Conservation (phyloP, 192 early-diverging fungal genomes). For the Entomortierella chlamydospora region DNA sequence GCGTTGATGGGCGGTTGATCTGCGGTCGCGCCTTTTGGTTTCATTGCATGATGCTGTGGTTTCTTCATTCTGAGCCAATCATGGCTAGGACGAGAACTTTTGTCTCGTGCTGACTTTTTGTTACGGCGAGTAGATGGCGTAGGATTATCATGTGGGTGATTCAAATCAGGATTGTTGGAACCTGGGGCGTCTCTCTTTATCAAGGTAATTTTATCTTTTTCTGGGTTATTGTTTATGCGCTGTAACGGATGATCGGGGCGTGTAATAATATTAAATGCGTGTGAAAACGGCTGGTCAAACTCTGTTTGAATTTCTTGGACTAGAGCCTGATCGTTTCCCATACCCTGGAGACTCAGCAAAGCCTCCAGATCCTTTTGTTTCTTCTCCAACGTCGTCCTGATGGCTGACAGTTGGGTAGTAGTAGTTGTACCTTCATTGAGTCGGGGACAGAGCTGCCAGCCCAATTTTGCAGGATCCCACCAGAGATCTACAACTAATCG, state of each 20-base stretch:
- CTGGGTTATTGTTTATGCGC: neutral
- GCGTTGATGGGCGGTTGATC: neutral
- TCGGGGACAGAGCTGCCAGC: constrained; percentile 45
- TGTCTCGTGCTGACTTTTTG: neutral
- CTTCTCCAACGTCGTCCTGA: constrained; percentile 19
- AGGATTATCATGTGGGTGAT: neutral
- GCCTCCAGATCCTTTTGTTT: constrained; percentile 1
- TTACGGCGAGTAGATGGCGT: neutral
- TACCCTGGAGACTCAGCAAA: constrained; percentile 5
- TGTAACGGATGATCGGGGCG: neutral
- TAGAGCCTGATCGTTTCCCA: constrained; percentile 11
- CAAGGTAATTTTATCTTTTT: neutral
- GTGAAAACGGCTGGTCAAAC: too few relatives aligned
- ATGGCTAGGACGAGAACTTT: neutral
- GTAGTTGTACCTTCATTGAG: constrained; percentile 26
- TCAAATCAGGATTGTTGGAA: neutral
- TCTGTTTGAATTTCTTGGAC: neutral
- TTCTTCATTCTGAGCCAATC: constrained; percentile 28
- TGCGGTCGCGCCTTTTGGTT: neutral
- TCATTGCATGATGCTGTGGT: constrained; percentile 23
- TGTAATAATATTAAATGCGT: too few relatives aligned
- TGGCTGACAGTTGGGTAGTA: neutral
- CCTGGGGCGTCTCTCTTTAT: neutral
- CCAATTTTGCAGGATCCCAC: constrained; percentile 35
- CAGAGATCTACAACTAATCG: constrained; percentile 42